A percentile compares a stretch with the other conserved stretches of the same genome.
Evolutionary conservation across 2,329 filamentous ascomycete species (phyloP).

Genomic region (Talaromyces sp.): DNA sequence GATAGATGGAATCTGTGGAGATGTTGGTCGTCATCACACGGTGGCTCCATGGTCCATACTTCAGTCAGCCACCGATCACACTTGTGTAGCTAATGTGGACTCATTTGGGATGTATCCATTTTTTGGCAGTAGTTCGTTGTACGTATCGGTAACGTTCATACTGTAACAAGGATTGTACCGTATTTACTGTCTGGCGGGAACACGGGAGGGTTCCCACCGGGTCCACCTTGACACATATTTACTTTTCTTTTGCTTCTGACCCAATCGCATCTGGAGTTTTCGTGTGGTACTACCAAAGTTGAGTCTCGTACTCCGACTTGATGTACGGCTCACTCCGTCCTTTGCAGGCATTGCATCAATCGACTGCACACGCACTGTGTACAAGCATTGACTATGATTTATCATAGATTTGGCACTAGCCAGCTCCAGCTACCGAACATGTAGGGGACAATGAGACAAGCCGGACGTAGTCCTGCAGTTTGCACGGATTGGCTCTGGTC

Average conservation of each 20-base stretch:
- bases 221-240: background rate
- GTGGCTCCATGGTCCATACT: background rate
- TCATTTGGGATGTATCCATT: background rate
- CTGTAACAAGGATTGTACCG: background rate
- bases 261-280: background rate
- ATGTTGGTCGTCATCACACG: background rate
- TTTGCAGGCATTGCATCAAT: background rate
- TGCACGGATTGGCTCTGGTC: background rate
- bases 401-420: background rate
- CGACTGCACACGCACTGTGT: background rate
- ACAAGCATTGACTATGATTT: background rate
- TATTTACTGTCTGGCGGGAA: background rate
- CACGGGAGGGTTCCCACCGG: background rate
- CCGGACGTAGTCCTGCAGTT: background rate
- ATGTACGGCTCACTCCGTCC: background rate
- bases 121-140: background rate
- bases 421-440: background rate
- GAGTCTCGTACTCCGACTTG: background rate
- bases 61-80: constrained; percentile 10
- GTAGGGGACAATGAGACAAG: background rate
- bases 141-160: background rate
- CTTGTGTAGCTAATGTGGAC: background rate
- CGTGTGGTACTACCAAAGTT: background rate
- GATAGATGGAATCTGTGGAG: background rate
- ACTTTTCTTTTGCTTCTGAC: background rate